These are phyloP conservation scores for Vitis rupestris DNA, from an alignment of 164 flowering plant genomes.

Conservation along the genomic window DNA sequence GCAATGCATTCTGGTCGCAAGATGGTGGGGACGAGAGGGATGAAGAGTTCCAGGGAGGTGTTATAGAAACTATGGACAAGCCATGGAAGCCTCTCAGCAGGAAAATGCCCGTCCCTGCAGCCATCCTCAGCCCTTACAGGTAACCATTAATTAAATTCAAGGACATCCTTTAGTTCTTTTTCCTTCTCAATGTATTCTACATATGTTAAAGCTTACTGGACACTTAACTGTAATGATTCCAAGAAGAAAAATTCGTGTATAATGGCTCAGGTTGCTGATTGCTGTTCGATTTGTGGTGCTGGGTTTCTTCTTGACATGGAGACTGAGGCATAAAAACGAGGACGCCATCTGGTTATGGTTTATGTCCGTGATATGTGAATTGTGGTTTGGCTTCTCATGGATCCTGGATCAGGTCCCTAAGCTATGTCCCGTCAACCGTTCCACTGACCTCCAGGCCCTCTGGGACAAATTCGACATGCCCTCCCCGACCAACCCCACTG, in stretches of 20 bases:
- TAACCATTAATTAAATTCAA: conserved; percentile 3
- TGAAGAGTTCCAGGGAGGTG: conserved; percentile 29
- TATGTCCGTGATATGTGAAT: conserved; percentile 70
- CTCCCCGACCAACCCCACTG: conserved; percentile 64
- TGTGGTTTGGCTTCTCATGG: conserved; percentile 92
- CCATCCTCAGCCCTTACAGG: conserved; percentile 84
- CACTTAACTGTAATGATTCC: too few species aligned
- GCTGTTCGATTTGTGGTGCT: conserved; percentile 45
- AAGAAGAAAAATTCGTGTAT: too few species aligned
- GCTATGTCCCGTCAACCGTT: conserved; percentile 62
- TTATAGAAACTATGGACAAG: conserved; percentile 55
- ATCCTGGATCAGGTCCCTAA: conserved; percentile 81
- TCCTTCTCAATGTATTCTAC: too few species aligned
- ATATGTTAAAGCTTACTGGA: too few species aligned
- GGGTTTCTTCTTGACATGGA: conserved; percentile 64
- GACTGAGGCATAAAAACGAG: conserved; percentile 52
- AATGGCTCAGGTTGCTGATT: conserved; percentile 44
- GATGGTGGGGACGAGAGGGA: conserved; percentile 47
- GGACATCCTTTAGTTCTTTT: too few species aligned
- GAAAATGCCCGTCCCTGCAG: conserved; percentile 49
- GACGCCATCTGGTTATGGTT: conserved; percentile 80
- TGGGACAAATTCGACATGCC: conserved; percentile 77
- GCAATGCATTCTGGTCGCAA: conserved; percentile 68
- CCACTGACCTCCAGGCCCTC: conserved; percentile 55
- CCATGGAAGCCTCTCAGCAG: conserved; percentile 86